Base-by-base conservation (phyloP, 2,329 filamentous ascomycete species). In the Aureobasidium sp. region DNA sequence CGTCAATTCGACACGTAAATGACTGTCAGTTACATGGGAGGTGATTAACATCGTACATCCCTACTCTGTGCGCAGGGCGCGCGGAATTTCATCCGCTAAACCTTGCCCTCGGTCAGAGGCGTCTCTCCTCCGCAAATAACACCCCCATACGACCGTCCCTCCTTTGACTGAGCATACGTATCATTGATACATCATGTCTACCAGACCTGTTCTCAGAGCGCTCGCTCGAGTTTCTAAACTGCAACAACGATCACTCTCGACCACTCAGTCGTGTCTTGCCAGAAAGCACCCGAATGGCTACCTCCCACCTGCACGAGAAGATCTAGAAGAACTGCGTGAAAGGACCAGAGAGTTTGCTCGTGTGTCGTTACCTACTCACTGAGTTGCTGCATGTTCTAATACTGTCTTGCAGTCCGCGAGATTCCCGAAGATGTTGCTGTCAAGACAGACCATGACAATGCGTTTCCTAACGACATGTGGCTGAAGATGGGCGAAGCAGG, bases 401-500 rank as follows among this genome's bases (percentile, higher is more conserved):
- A 2, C 9, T 24, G n/a, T 24, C 8, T 37, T 22, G 1, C 14
- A 80, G 85, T 89, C 64, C 85, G 93, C 69, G 91, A 97, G 75
- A 92, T 97, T 62, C 78, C 91, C 22, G 89, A 91, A 72, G 87
- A 91, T 66, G 78, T 97, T 15, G 94, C 93, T 0, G 83, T 89
- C 12, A 79, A 79, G 61, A 95, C 91, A n/a, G 93, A 99, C 77
- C 83, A 84, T 71, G 81, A 81, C 71, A 97, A 97, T 81, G 85
- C 85, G 53, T 99, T 99, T 74, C 94, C 94, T 3, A 82, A 85
- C 56, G 85, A 88, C 7, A 93, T 99, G 88, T 99, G 94, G 94
- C 81, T 82, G 73, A 97, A 96, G 77, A 80, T 99, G 54, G 94
- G 94, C 65, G 88, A 91, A 66, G 94, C 94, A 37, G 94, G 85